These are phyloP conservation scores for Solanum gracilifrons DNA, from an alignment of 257 asterid species.

Conservation along the genomic window DNA sequence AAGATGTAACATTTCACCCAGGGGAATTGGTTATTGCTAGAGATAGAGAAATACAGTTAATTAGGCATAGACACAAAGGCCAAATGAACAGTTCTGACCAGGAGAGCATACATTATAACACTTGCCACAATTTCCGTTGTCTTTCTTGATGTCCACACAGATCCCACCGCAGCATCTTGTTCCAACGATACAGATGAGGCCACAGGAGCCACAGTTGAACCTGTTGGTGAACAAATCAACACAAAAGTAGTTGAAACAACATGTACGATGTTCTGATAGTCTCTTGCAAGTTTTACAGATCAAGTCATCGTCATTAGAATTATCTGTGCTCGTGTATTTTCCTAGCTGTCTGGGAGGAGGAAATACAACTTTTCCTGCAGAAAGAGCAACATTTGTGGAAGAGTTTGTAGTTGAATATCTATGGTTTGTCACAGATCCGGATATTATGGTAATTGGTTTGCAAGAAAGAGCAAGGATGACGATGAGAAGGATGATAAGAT, in stretches of 20 bases:
- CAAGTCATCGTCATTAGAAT: neutral
- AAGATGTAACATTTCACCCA: neutral
- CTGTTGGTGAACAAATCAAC: neutral
- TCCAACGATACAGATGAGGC: neutral
- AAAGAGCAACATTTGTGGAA: neutral
- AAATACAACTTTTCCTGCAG: neutral
- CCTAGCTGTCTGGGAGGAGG: neutral
- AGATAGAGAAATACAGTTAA: neutral
- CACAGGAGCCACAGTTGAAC: neutral
- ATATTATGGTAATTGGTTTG: neutral
- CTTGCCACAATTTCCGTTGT: slow-evolving; percentile 2
- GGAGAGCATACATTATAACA: neutral
- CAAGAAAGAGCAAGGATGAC: neutral
- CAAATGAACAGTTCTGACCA: neutral
- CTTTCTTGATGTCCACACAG: neutral
- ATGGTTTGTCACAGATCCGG: neutral
- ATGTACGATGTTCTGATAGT: neutral
- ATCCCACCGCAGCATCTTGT: neutral
- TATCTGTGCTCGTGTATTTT: neutral
- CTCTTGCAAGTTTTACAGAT: neutral
- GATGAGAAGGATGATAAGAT: neutral
- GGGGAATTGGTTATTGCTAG: neutral
- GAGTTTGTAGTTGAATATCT: neutral
- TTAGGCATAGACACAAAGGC: neutral
- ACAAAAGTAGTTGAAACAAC: neutral